A percentile compares a stretch with the other conserved stretches of the same genome.
These are phyloP conservation scores for Penicillium hordei DNA, from an alignment of 2,329 filamentous ascomycete genomes.

Conservation along the genomic window DNA sequence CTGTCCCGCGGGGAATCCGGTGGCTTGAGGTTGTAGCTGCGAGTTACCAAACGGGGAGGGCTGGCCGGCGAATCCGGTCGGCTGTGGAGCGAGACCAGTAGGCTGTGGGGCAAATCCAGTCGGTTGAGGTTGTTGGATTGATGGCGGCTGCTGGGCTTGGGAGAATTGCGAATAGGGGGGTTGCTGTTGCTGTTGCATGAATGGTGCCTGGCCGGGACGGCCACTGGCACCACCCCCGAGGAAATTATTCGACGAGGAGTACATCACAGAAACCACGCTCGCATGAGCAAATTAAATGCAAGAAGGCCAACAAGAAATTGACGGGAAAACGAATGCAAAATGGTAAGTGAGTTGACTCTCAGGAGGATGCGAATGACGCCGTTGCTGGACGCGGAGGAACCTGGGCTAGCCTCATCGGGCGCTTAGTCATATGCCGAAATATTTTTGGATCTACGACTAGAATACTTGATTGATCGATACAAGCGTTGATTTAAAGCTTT, in stretches of 20 bases:
- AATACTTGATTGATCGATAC: neutral
- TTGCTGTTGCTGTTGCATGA: conserved; percentile 50
- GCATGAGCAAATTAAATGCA: conserved; percentile 30
- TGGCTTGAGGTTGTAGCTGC: conserved; percentile 65
- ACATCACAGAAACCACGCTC: conserved; percentile 61
- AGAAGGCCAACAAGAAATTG: conserved; percentile 20
- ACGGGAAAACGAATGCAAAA: conserved; percentile 28
- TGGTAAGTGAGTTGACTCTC: conserved; percentile 22
- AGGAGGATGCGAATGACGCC: conserved; percentile 34
- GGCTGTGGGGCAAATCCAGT: conserved; percentile 50
- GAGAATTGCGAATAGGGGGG: conserved; percentile 42
- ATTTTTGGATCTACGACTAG: conserved; percentile 6
- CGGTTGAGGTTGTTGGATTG: conserved; percentile 54
- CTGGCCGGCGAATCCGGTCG: conserved; percentile 57
- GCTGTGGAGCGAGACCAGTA: conserved; percentile 56
- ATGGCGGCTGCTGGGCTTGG: conserved; percentile 49
- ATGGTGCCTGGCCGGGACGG: conserved; percentile 64
- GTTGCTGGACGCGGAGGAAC: conserved; percentile 29
- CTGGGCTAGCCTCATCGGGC: conserved; percentile 23
- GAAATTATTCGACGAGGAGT: conserved; percentile 83
- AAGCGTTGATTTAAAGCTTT: neutral
- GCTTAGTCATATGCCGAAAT: conserved; percentile 22
- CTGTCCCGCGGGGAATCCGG: conserved; percentile 59
- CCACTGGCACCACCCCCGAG: conserved; percentile 75
- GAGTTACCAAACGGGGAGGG: conserved; percentile 53